A percentile compares a stretch with the other conserved stretches of the same genome.
Conservation (phyloP, 257 asterid genomes). For the Thymus quinquecostatus region DNA sequence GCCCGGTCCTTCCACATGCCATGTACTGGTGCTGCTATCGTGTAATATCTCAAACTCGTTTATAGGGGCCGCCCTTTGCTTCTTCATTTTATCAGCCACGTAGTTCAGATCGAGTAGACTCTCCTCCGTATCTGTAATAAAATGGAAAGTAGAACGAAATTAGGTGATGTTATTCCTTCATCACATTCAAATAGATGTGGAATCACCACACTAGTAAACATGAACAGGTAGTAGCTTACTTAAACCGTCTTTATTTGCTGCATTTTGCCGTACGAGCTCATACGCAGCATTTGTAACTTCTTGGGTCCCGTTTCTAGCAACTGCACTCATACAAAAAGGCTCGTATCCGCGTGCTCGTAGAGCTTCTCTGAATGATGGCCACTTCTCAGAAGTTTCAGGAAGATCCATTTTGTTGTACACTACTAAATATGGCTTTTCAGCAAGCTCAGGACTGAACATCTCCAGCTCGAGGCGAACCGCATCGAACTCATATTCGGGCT, state of each 20-base stretch:
- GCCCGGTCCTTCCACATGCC: slow-evolving; percentile 85
- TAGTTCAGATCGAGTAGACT: slow-evolving; percentile 51
- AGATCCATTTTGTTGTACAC: slow-evolving; percentile 95
- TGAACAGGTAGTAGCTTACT: slow-evolving; percentile 26
- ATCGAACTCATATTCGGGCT: slow-evolving; percentile 89
- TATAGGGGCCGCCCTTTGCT: slow-evolving; percentile 75
- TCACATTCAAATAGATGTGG: not conserved
- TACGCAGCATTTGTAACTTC: slow-evolving; percentile 74
- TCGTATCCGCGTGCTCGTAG: slow-evolving; percentile 69
- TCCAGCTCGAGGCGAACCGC: slow-evolving; percentile 99
- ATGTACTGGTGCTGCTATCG: slow-evolving; percentile 53
- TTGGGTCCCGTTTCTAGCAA: slow-evolving; percentile 75
- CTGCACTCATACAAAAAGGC: slow-evolving; percentile 91
- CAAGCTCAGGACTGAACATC: slow-evolving; percentile 91
- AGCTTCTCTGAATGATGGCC: slow-evolving; percentile 69
- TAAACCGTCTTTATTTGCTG: slow-evolving; percentile 52
- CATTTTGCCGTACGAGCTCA: slow-evolving; percentile 55
- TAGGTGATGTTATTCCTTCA: not conserved
- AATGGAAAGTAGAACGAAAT: slow-evolving; percentile 19
- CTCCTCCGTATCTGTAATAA: slow-evolving; percentile 42
- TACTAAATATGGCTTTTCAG: slow-evolving; percentile 83
- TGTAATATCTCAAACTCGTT: slow-evolving; percentile 76
- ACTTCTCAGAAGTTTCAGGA: slow-evolving; percentile 79
- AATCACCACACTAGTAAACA: not conserved
- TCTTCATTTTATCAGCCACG: slow-evolving; percentile 72